Evolutionary conservation across 2,329 filamentous ascomycete genomes (phyloP).

Genomic region (Coniosporium tulheliwenetii): DNA sequence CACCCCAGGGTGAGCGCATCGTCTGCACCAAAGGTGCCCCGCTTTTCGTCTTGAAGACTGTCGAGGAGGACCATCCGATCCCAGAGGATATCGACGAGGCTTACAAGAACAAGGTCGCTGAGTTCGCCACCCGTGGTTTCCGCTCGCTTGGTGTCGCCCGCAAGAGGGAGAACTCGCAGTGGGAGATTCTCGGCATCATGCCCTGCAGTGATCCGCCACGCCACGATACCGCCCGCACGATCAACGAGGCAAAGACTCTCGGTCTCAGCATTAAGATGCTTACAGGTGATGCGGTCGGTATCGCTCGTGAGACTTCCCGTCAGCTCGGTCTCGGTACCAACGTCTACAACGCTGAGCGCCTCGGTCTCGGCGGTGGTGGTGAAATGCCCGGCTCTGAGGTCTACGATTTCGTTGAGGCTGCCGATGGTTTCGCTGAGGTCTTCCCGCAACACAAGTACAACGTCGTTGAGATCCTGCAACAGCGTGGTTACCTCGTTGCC

Average conservation of each 20-base stretch:
- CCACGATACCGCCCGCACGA: constrained; percentile 78
- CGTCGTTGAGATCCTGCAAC: constrained; percentile 83
- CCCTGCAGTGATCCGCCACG: constrained; percentile 84
- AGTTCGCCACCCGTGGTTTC: constrained; percentile 87
- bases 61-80: constrained; percentile 71
- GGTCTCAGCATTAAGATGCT: constrained; percentile 92
- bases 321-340: constrained; percentile 86
- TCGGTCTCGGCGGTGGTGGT: constrained; percentile 77
- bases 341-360: constrained; percentile 84
- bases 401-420: constrained; percentile 90
- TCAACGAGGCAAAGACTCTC: constrained; percentile 76
- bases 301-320: constrained; percentile 80
- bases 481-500: constrained; percentile 83
- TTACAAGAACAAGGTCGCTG: constrained; percentile 85
- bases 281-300: constrained; percentile 87
- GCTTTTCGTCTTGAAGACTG: constrained; percentile 72
- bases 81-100: constrained; percentile 61
- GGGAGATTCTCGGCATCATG: constrained; percentile 93
- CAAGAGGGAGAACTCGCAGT: constrained; percentile 65
- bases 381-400: constrained; percentile 90
- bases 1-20: constrained; percentile 68
- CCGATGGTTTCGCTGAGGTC: constrained; percentile 87
- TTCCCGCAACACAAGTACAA: constrained; percentile 95
- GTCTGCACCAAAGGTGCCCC: constrained; percentile 85
- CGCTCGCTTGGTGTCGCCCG: constrained; percentile 85